Conservation (phyloP, 2,329 filamentous ascomycete genomes). For the Calonectria henricotiae region DNA sequence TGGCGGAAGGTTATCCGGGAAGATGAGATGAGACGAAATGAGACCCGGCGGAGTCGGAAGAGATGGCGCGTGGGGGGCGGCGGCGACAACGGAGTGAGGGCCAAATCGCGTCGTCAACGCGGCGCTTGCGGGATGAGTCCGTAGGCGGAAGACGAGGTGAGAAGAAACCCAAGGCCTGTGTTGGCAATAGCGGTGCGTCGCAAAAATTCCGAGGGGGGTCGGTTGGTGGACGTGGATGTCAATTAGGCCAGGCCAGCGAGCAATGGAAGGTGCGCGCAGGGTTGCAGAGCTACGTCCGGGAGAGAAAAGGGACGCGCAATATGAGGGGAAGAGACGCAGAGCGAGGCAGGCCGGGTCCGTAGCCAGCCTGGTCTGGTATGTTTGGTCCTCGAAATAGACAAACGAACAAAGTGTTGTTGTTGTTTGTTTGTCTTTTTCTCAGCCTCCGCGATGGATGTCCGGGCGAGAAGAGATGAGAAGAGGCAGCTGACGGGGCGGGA, state of each 20-base stretch:
- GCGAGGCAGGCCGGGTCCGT: constrained; percentile 34
- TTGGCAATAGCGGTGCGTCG: neutral
- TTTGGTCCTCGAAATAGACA: constrained; percentile 1
- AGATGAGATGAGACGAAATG: constrained; percentile 33
- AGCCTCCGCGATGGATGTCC: neutral
- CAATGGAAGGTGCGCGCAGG: constrained; percentile 22
- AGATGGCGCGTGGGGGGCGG: constrained; percentile 25
- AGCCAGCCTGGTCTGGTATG: neutral
- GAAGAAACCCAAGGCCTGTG: neutral
- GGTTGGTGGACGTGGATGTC: constrained; percentile 2
- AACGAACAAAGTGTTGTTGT: neutral
- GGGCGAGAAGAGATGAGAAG: constrained; percentile 21
- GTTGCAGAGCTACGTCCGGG: constrained; percentile 33
- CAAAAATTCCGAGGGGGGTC: neutral
- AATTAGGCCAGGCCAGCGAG: neutral
- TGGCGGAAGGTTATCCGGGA: constrained; percentile 28
- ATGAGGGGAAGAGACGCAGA: neutral
- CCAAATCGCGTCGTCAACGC: constrained; percentile 22
- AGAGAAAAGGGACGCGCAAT: constrained; percentile 1
- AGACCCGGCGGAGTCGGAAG: constrained; percentile 38
- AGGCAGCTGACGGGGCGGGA: constrained; percentile 24
- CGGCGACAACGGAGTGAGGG: constrained; percentile 23
- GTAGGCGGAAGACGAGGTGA: neutral
- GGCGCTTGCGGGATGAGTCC: constrained; percentile 9
- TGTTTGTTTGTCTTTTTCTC: neutral